A percentile compares a stretch with the other conserved stretches of the same genome.
These are phyloP conservation scores for Pyrus bretschneideri DNA, from an alignment of 306 rosid species.

Conservation along the genomic window DNA sequence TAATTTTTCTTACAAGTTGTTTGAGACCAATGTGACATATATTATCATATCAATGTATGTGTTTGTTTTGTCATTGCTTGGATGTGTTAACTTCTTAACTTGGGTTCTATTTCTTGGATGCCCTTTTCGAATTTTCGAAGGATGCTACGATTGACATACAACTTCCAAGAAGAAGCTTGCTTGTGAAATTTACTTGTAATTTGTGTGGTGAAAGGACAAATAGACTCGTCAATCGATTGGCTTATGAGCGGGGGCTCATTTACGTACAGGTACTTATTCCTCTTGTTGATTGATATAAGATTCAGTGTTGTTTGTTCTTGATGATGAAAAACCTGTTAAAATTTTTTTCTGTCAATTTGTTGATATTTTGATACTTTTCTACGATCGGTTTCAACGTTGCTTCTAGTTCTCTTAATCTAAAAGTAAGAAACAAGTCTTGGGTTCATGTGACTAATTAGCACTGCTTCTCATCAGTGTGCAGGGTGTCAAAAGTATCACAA, in stretches of 20 bases:
- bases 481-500: constrained; percentile 74
- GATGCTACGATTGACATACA: constrained; percentile 50
- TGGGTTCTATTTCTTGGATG: not conserved
- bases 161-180: constrained; percentile 85
- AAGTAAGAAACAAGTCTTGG: not conserved
- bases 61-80: not conserved
- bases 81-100: not conserved
- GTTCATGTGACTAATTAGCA: constrained; percentile 21
- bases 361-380: not conserved
- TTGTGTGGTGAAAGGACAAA: constrained; percentile 73
- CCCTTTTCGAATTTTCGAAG: constrained; percentile 22
- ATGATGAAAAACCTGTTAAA: not conserved
- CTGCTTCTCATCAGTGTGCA: constrained; percentile 57
- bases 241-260: constrained; percentile 70
- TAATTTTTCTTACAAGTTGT: no score
- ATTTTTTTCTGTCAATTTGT: not conserved
- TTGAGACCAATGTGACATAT: not conserved
- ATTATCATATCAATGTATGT: not conserved
- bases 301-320: not conserved
- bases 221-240: constrained; percentile 67
- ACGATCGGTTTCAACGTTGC: not conserved
- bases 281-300: constrained; percentile 1
- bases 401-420: not conserved
- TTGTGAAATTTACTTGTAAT: constrained; percentile 69
- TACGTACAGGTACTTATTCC: constrained; percentile 62